Base-by-base conservation (phyloP, 2,329 filamentous ascomycete species). In the Ascochyta pisi region DNA sequence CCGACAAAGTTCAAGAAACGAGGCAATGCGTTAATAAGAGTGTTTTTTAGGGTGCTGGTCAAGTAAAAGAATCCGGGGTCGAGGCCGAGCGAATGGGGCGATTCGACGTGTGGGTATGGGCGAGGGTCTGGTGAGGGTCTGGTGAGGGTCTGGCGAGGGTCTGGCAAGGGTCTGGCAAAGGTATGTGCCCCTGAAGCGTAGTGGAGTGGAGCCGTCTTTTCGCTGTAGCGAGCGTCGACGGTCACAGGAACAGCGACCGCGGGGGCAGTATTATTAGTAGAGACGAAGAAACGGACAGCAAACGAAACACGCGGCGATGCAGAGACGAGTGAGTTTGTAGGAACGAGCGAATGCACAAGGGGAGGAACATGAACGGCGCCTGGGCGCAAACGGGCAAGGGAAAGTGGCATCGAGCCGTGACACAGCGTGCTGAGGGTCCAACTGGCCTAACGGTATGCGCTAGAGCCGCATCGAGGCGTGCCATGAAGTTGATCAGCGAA, bases 211-310 rank as follows among this genome's bases (percentile, higher is more conserved):
- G 24, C 24, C 2, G 51, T 39, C 29, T 29, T 29, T 8, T 31
- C 33, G 45, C 46, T 39, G 46, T 50, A 55, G 46, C 52, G 52
- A 55, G 46, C 15, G 52, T 55, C 41, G 52, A 27, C 12, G 52
- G 52, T 46, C 52, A 50, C 40, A 31, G 27, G 27, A 37, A 26
- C 41, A 45, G 41, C 42, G 46, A 50, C 52, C 52, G 39, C 41
- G 34, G 46, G 29, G 16, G 19, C 19, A 19, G 19, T 19, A 13
- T 41, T 34, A 33, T 27, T 19, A 37, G 48, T 26, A 38, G 54
- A 41, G 43, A 41, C 23, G 19, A 13, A 33, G 24, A 46, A 45
- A 56, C 35, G 38, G 50, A 48, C 34, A 31, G 50, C 35, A 46
- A 37, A 54, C 47, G 31, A 50, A 52, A 42, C 50, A 51, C 46